Conservation (phyloP, 2,329 filamentous ascomycete genomes). For the Aspergillus brunneoviolaceus region DNA sequence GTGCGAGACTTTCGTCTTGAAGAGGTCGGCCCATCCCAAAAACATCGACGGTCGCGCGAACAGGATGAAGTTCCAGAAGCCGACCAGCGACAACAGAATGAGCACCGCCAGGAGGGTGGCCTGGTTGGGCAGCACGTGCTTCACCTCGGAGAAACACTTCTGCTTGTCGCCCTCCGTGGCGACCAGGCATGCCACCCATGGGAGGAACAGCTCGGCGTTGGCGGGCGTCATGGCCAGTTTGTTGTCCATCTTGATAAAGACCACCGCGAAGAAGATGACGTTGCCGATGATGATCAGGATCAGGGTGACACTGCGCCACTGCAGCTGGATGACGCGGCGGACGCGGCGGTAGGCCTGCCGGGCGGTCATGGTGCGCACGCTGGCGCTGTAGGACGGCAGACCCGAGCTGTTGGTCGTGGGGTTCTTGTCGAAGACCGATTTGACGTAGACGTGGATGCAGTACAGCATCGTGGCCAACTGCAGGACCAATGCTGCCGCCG, state of each 20-base stretch:
- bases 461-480: constrained; percentile 86
- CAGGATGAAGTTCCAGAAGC: constrained; percentile 79
- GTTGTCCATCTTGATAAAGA: constrained; percentile 86
- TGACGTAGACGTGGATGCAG: constrained; percentile 92
- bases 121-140: constrained; percentile 67
- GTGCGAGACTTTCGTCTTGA: constrained; percentile 49
- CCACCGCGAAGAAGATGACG: constrained; percentile 88
- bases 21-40: constrained; percentile 73
- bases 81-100: constrained; percentile 79
- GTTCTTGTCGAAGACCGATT: constrained; percentile 72
- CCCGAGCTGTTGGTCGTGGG: constrained; percentile 66
- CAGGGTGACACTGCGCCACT: constrained; percentile 91
- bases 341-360: constrained; percentile 86
- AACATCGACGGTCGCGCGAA: constrained; percentile 84
- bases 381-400: constrained; percentile 73
- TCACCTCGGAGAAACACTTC: constrained; percentile 63
- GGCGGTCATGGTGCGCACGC: constrained; percentile 75
- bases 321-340: constrained; percentile 79
- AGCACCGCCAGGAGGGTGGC: constrained; percentile 78
- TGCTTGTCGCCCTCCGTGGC: constrained; percentile 59
- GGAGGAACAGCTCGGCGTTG: constrained; percentile 55
- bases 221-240: constrained; percentile 59
- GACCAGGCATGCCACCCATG: constrained; percentile 74
- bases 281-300: constrained; percentile 87
- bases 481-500: constrained; percentile 71